Conservation (phyloP, 257 asterid genomes). For the Gentiana dahurica region DNA sequence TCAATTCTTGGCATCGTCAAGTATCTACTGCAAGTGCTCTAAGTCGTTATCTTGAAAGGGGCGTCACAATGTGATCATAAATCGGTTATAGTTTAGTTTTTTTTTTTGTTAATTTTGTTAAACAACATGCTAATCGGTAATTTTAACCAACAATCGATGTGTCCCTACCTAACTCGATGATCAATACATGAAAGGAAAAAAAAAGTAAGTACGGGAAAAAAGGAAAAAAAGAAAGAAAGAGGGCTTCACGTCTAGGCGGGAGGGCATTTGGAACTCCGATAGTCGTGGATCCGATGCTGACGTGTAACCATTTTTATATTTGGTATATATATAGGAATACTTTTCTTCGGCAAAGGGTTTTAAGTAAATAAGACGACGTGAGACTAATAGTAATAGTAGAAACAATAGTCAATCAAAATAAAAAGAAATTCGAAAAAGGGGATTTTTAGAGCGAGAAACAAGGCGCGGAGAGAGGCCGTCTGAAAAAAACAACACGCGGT, state of each 20-base stretch:
- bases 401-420: background rate
- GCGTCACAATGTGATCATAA: no score
- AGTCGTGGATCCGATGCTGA: conserved; percentile 44
- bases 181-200: background rate
- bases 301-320: conserved; percentile 24
- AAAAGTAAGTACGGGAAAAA: no score
- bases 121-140: no score
- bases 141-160: no score
- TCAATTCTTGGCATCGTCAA: no score
- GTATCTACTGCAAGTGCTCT: no score
- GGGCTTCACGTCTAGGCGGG: conserved; percentile 38
- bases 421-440: conserved; percentile 1
- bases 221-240: background rate
- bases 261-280: conserved; percentile 36
- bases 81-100: no score
- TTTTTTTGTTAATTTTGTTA: no score
- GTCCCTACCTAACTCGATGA: background rate
- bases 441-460: conserved; percentile 74
- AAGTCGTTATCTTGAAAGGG: no score
- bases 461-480: conserved; percentile 98
- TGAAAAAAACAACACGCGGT: conserved; percentile 27
- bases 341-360: conserved; percentile 31
- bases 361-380: conserved; percentile 4
- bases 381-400: background rate
- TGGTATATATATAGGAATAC: conserved; percentile 3